Conservation (phyloP, 129 eudicot species). For the Flaveria ramosissima region DNA sequence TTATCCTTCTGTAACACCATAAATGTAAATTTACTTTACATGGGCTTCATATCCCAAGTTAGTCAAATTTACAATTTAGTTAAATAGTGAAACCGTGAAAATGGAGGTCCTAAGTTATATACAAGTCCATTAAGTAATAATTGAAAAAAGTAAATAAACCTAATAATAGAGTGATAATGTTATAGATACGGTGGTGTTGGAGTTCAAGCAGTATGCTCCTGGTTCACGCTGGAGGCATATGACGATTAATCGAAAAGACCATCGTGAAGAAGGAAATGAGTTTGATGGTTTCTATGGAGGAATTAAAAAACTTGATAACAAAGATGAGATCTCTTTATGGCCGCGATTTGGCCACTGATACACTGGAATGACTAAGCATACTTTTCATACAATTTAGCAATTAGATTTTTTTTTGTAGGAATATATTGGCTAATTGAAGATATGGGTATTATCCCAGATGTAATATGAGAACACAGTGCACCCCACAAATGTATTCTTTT, state of each 20-base stretch:
- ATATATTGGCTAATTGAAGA: conserved; percentile 21
- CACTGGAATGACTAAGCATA: conserved; percentile 48
- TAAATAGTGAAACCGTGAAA: neutral
- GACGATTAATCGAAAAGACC: conserved; percentile 47
- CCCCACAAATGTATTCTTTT: neutral
- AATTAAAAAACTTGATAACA: conserved; percentile 42
- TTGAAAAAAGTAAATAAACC: too few relatives aligned
- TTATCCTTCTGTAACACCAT: neutral
- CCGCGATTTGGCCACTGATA: conserved; percentile 53
- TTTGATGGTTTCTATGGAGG: conserved; percentile 70
- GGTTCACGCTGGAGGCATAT: conserved; percentile 67
- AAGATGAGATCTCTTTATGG: conserved; percentile 50
- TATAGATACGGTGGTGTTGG: conserved; percentile 56
- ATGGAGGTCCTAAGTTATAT: neutral
- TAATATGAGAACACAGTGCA: neutral
- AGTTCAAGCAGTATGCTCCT: conserved; percentile 63
- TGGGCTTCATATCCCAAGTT: neutral
- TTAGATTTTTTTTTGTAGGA: conserved; percentile 10
- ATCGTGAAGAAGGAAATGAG: conserved; percentile 66
- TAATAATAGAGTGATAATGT: neutral
- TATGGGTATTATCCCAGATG: neutral
- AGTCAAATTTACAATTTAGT: neutral
- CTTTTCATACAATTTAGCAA: conserved; percentile 18
- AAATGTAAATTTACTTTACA: neutral
- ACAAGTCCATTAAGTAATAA: neutral